These are phyloP conservation scores for Atkinsonella hypoxylon DNA, from an alignment of 2,329 filamentous ascomycete species.

Conservation along the genomic window DNA sequence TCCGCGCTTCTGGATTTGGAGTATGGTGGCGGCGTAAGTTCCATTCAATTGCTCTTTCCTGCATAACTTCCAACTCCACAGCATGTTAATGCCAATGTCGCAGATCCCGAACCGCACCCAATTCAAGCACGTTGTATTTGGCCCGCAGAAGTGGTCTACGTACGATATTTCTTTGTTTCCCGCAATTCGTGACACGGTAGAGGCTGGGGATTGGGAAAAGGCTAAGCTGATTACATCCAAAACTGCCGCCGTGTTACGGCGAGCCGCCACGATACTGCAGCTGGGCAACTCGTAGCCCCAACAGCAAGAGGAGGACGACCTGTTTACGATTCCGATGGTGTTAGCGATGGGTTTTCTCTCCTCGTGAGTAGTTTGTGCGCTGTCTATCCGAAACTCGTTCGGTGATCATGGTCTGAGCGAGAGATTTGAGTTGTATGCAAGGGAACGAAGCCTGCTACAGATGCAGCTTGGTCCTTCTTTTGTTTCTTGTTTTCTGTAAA, in stretches of 20 bases:
- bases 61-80: background rate
- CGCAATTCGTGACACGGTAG: slow-evolving; percentile 70
- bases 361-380: background rate
- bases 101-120: slow-evolving; percentile 78
- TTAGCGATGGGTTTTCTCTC: background rate
- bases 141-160: slow-evolving; percentile 62
- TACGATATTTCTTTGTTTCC: slow-evolving; percentile 37
- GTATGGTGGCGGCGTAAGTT: slow-evolving; percentile 59
- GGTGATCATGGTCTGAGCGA: background rate
- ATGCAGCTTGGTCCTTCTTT: background rate
- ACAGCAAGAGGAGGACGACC: background rate
- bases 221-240: slow-evolving; percentile 59
- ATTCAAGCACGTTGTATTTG: slow-evolving; percentile 88
- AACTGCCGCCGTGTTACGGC: slow-evolving; percentile 54
- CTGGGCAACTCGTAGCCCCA: slow-evolving; percentile 11
- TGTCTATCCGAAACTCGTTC: background rate
- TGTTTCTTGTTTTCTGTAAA: slow-evolving; percentile 6
- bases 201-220: slow-evolving; percentile 55
- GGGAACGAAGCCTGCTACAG: background rate
- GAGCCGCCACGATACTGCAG: slow-evolving; percentile 36
- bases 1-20: slow-evolving; percentile 69
- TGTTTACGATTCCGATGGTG: background rate
- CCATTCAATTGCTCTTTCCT: slow-evolving; percentile 8
- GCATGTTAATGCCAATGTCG: background rate
- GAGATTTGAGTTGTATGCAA: background rate